Percentiles rank a stretch among this genome's conserved stretches.
Evolutionary conservation across 176 grass and related monocot species (phyloP).

Genomic region (Carex myosuroides): DNA sequence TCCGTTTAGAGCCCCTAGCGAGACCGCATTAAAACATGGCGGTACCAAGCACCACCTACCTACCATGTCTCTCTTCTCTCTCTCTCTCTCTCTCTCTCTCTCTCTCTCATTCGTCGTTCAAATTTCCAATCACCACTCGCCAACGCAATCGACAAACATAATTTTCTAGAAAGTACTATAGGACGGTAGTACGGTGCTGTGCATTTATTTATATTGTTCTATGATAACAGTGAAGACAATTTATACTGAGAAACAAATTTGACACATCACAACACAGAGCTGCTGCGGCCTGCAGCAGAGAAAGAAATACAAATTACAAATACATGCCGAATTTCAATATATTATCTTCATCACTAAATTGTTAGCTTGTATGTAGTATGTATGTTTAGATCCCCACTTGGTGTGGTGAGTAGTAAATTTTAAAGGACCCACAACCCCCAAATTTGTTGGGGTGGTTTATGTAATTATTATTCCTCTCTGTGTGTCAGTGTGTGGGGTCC

Average conservation of each 20-base stretch:
- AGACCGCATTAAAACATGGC: not conserved
- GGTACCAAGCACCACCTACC: not conserved
- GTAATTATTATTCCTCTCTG: not conserved
- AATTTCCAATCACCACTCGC: not conserved
- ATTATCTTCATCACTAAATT: not conserved
- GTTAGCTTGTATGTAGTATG: not conserved
- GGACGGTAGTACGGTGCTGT: not conserved
- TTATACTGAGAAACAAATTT: not conserved
- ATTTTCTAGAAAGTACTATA: not conserved
- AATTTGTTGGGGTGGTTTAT: not conserved
- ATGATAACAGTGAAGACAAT: not conserved
- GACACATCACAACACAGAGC: no score
- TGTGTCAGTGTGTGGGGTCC: not conserved
- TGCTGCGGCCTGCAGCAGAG: not conserved
- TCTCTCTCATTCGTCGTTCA: not conserved
- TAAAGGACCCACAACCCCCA: not conserved
- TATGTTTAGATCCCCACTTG: not conserved
- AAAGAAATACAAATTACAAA: not conserved
- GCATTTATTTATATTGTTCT: not conserved
- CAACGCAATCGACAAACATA: not conserved
- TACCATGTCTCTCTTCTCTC: not conserved
- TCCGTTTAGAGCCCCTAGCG: not conserved
- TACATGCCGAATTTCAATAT: not conserved
- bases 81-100: not conserved
- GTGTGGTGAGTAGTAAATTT: not conserved